Conservation (phyloP, 1,284 basidiomycete species). For the Anthracocystis walkeri region DNA sequence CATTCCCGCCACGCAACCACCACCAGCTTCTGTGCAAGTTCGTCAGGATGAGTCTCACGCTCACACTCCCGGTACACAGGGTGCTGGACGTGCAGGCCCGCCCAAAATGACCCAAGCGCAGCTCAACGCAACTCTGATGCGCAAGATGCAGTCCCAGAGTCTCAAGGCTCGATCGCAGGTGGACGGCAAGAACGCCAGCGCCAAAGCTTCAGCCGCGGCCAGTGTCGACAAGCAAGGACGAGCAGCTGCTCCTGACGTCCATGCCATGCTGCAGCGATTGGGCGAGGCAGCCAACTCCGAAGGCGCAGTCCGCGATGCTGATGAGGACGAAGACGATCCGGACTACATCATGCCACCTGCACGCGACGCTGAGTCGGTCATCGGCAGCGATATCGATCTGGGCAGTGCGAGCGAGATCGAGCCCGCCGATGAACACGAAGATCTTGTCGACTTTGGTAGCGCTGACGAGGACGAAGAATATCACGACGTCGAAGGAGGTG, state of each 20-base stretch:
- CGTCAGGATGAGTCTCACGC: conserved; percentile 4
- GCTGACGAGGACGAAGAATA: conserved; percentile 27
- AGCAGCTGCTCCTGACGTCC: conserved; percentile 31
- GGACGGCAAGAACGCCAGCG: conserved; percentile 12
- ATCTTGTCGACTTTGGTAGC: conserved; percentile 27
- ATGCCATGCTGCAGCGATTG: conserved; percentile 35
- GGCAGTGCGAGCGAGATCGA: conserved; percentile 48
- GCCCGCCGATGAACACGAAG: conserved; percentile 29
- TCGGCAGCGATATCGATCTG: conserved; percentile 48
- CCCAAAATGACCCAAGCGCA: conserved; percentile 50
- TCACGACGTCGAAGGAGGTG: conserved; percentile 9
- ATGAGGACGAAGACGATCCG: conserved; percentile 46
- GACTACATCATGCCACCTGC: conserved; percentile 42
- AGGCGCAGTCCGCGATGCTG: conserved; percentile 11
- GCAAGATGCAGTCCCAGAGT: conserved; percentile 53
- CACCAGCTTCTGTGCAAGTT: conserved; percentile 15
- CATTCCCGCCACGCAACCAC: conserved; percentile 25
- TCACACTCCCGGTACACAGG: conserved; percentile 5
- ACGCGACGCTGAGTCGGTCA: conserved; percentile 39
- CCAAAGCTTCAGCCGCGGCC: not conserved
- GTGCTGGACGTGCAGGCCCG: conserved; percentile 23
- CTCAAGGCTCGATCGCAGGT: conserved; percentile 38
- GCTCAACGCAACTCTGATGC: conserved; percentile 57
- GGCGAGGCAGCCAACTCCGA: conserved; percentile 6
- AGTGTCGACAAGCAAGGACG: conserved; percentile 6